phyloP scores from a whole-genome alignment of 2,329 filamentous ascomycete species.

The Arachnopeziza araneosa region DNA sequence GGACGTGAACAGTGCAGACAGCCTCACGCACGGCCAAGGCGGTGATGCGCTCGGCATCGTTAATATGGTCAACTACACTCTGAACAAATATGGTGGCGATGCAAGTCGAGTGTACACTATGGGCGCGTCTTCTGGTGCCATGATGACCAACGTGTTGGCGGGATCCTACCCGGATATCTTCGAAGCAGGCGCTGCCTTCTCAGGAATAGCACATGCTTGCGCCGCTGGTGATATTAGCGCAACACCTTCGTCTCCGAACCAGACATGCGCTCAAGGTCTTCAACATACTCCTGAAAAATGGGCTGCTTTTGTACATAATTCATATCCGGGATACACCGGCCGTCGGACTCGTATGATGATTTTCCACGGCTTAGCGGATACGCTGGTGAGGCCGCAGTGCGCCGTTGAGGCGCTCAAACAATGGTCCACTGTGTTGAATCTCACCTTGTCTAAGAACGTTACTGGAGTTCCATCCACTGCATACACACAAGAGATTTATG shows the following conservation, averaged over 20 bases:
- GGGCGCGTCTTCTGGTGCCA: constrained; percentile 41
- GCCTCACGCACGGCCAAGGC: constrained; percentile 49
- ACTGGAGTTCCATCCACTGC: constrained; percentile 25
- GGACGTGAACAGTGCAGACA: constrained; percentile 47
- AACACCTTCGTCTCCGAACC: constrained; percentile 30
- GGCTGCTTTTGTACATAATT: constrained; percentile 40
- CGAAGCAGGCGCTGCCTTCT: constrained; percentile 36
- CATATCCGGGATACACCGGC: constrained; percentile 33
- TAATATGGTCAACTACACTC: constrained; percentile 50
- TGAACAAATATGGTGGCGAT: constrained; percentile 45
- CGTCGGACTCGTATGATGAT: constrained; percentile 14
- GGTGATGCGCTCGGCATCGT: constrained; percentile 49
- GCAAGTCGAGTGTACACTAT: constrained; percentile 46
- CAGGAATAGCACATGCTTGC: constrained; percentile 38
- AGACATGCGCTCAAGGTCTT: constrained; percentile 38
- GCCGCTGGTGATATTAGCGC: constrained; percentile 26
- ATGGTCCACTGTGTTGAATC: constrained; percentile 41
- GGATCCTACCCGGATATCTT: constrained; percentile 43
- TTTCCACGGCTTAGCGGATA: constrained; percentile 35
- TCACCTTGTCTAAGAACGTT: constrained; percentile 23
- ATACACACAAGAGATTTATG: constrained; percentile 32
- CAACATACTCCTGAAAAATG: constrained; percentile 38
- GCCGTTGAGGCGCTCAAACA: constrained; percentile 40
- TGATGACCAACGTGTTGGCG: constrained; percentile 44
- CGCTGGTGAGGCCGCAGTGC: constrained; percentile 34